Evolutionary conservation across 495 filamentous ascomycete genomes (phyloP).

Genomic region (Xylaria scruposa): DNA sequence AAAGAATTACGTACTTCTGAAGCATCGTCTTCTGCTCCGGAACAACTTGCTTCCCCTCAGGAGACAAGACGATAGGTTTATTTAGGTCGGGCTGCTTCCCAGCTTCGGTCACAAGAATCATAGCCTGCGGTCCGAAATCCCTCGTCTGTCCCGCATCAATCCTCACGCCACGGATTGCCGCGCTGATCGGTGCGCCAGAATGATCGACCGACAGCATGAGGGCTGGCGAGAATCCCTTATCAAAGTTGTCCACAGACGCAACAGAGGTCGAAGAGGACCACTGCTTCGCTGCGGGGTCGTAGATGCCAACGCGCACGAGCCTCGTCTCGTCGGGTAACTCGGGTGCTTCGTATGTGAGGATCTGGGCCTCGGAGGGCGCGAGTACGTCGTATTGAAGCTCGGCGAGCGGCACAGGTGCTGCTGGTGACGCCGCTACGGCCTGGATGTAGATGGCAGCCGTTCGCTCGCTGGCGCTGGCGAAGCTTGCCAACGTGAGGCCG

Average conservation of each 20-base stretch:
- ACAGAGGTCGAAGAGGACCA: slow-evolving; percentile 60
- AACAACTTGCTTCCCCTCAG: slow-evolving; percentile 63
- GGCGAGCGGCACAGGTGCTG: slow-evolving; percentile 50
- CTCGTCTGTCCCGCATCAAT: slow-evolving; percentile 63
- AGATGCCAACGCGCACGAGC: slow-evolving; percentile 58
- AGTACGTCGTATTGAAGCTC: slow-evolving; percentile 53
- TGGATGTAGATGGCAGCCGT: slow-evolving; percentile 55
- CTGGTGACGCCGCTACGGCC: slow-evolving; percentile 41
- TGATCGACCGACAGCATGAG: slow-evolving; percentile 53
- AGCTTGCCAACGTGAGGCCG: slow-evolving; percentile 37
- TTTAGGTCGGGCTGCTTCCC: slow-evolving; percentile 67
- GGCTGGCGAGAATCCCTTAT: slow-evolving; percentile 59
- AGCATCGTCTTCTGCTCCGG: slow-evolving; percentile 71
- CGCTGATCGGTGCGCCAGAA: slow-evolving; percentile 44
- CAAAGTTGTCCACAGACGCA: slow-evolving; percentile 55
- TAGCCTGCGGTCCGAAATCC: slow-evolving; percentile 63
- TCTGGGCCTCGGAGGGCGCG: slow-evolving; percentile 38
- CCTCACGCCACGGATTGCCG: slow-evolving; percentile 43
- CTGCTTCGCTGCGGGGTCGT: slow-evolving; percentile 42
- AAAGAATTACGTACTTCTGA: slow-evolving; percentile 64
- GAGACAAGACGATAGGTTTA: slow-evolving; percentile 66
- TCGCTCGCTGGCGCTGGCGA: slow-evolving; percentile 35
- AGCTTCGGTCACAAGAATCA: slow-evolving; percentile 49
- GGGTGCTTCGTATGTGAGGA: slow-evolving; percentile 56
- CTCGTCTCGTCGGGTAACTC: slow-evolving; percentile 46